Conservation (phyloP, 2,329 filamentous ascomycete genomes). For the Pseudogymnoascus sp. region DNA sequence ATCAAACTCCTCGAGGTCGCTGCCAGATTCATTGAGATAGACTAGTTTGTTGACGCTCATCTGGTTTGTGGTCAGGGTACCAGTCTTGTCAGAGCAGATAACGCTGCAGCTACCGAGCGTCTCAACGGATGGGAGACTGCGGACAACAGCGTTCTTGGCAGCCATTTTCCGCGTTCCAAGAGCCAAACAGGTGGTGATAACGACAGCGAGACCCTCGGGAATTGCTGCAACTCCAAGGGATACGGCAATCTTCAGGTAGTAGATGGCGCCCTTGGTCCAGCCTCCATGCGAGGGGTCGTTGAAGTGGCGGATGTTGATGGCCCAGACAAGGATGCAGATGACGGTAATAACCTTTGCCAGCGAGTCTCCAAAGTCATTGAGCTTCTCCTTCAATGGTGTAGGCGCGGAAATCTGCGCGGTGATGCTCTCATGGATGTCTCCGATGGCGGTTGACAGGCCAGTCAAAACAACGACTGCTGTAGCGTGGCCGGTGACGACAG, state of each 20-base stretch:
- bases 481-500: slow-evolving; percentile 88
- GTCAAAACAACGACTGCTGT: slow-evolving; percentile 86
- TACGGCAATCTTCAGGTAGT: slow-evolving; percentile 98
- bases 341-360: slow-evolving; percentile 97
- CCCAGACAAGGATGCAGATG: slow-evolving; percentile 93
- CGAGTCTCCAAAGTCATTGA: slow-evolving; percentile 94
- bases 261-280: slow-evolving; percentile 95
- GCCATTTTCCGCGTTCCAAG: slow-evolving; percentile 98
- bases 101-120: slow-evolving; percentile 98
- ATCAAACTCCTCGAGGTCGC: slow-evolving; percentile 72
- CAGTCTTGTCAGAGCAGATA: slow-evolving; percentile 99
- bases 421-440: slow-evolving; percentile 98
- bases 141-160: slow-evolving; percentile 92
- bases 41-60: slow-evolving; percentile 97
- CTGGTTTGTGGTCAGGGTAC: slow-evolving; percentile 95
- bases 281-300: slow-evolving; percentile 86
- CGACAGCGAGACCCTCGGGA: slow-evolving; percentile 91
- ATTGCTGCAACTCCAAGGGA: slow-evolving; percentile 97
- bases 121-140: slow-evolving; percentile 92
- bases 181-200: slow-evolving; percentile 97
- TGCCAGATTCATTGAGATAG: slow-evolving; percentile 64
- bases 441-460: slow-evolving; percentile 85
- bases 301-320: slow-evolving; percentile 98
- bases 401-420: slow-evolving; percentile 96
- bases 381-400: slow-evolving; percentile 94